Base-by-base conservation (phyloP, 306 rosid genomes). In the Vigna hirtella region DNA sequence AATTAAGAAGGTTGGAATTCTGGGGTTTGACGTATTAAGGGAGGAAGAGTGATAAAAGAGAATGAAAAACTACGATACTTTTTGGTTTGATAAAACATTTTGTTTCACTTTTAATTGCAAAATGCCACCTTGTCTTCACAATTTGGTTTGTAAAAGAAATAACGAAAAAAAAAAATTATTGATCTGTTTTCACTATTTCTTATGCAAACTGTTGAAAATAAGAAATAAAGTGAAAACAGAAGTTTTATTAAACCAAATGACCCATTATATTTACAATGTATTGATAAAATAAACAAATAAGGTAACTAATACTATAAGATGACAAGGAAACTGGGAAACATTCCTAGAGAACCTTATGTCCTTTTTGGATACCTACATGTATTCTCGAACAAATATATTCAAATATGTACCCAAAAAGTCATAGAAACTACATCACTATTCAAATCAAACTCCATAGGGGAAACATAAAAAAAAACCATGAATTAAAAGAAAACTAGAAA, bases 401-500 rank as follows among this genome's bases (percentile, higher is more conserved):
- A 43, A 50, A 57, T 42, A 7, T 14, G 28, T 57, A 58, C 32
- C 14, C 51, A 57, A 65, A 5, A 73, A 75, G 51, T 26, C 71
- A 56, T 36, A 38, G 16, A 70, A 61, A 73, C 48, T 8, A 43
- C 50, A 45, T 20, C 61, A 30, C 51, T 50, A 42, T 36, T 30
- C 58, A 51, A 49, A 79, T 75, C 68, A 70, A 74, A 79, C 52
- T 79, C 43, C 14, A 63, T 38, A 68, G 6, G 52, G 13, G 48
- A 48, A 79, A 42, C 40, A 42, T 65, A 61, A 24, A 26, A 26
- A 48, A 45, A 15, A 66, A 67, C 43, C 53, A 28, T 17, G 75
- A 66, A 68, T 79, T 57, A 30, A 22, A 74, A 52, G 43, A 18
- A 59, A 66, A 84, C 48, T 59, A 66, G 78, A 79, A 70, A 47